Evolutionary conservation across 345 rosid genomes (phyloP).

Genomic region (Acer campestre): DNA sequence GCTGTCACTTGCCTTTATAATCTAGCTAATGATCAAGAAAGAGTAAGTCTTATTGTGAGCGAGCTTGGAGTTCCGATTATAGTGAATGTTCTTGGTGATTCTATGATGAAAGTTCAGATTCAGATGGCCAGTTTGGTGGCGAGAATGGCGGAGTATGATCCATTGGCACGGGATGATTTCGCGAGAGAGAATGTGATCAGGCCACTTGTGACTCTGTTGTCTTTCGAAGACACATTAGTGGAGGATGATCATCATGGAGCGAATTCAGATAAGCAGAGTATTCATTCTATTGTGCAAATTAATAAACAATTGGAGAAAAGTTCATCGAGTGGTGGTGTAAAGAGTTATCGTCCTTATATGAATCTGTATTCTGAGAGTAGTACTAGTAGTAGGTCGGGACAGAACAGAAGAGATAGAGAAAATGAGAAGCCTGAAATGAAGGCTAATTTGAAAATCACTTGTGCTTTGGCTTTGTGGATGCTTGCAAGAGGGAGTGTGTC

Average conservation of each 20-base stretch:
- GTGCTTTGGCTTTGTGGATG: constrained; percentile 85
- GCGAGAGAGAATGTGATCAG: constrained; percentile 79
- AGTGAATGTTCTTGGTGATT: constrained; percentile 65
- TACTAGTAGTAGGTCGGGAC: constrained; percentile 41
- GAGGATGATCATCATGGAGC: constrained; percentile 42
- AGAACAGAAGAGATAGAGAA: constrained; percentile 67
- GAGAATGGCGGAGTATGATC: constrained; percentile 71
- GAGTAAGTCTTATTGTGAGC: constrained; percentile 55
- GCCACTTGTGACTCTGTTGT: constrained; percentile 72
- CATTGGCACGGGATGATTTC: constrained; percentile 76
- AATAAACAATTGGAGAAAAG: constrained; percentile 62
- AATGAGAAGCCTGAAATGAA: constrained; percentile 68
- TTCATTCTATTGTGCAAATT: constrained; percentile 73
- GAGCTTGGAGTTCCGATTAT: constrained; percentile 66
- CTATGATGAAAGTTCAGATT: constrained; percentile 70
- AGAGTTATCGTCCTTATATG: constrained; percentile 38
- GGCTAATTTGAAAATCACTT: constrained; percentile 57
- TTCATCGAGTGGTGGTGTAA: constrained; percentile 21
- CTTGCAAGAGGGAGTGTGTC: constrained; percentile 70
- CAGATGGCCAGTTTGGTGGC: constrained; percentile 67
- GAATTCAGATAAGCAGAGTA: constrained; percentile 58
- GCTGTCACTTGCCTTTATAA: constrained; percentile 48
- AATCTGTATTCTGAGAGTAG: constrained; percentile 45
- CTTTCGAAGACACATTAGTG: constrained; percentile 54
- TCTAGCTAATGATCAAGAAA: constrained; percentile 62